Evolutionary conservation across 306 rosid genomes (phyloP).

Genomic region (Dalbergia cochinchinensis): DNA sequence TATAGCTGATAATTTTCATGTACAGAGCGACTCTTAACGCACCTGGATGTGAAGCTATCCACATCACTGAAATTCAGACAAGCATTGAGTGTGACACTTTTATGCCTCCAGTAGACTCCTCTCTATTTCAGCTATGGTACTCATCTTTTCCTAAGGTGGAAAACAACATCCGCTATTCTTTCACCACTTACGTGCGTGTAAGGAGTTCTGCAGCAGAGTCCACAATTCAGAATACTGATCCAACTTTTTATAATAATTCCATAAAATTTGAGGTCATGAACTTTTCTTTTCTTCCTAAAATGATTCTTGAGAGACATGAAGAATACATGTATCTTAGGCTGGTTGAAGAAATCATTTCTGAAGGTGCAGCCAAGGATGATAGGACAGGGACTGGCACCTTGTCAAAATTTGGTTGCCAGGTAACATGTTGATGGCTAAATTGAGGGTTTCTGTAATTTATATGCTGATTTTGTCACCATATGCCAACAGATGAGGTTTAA

Average conservation of each 20-base stretch:
- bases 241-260: conserved; percentile 45
- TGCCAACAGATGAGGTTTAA: conserved; percentile 86
- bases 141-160: conserved; percentile 86
- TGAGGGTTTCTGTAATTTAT: conserved; percentile 38
- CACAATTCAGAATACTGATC: conserved; percentile 54
- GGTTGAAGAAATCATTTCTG: conserved; percentile 82
- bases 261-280: conserved; percentile 67
- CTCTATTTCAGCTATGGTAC: conserved; percentile 83
- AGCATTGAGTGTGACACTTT: conserved; percentile 82
- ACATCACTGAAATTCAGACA: conserved; percentile 81
- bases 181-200: conserved; percentile 81
- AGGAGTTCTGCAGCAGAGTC: conserved; percentile 64
- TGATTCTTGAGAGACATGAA: conserved; percentile 80
- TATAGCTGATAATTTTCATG: conserved; percentile 29
- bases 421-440: conserved; percentile 45
- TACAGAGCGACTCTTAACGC: conserved; percentile 87
- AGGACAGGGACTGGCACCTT: conserved; percentile 96
- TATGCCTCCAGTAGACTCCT: conserved; percentile 71
- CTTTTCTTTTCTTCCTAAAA: conserved; percentile 86
- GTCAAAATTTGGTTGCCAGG: conserved; percentile 97
- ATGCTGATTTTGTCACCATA: conserved; percentile 41
- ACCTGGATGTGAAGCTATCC: conserved; percentile 88
- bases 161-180: conserved; percentile 69
- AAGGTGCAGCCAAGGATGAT: conserved; percentile 83
- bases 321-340: conserved; percentile 78